These are phyloP conservation scores for Suillus decipiens DNA, from an alignment of 768 basidiomycete species.

Conservation along the genomic window DNA sequence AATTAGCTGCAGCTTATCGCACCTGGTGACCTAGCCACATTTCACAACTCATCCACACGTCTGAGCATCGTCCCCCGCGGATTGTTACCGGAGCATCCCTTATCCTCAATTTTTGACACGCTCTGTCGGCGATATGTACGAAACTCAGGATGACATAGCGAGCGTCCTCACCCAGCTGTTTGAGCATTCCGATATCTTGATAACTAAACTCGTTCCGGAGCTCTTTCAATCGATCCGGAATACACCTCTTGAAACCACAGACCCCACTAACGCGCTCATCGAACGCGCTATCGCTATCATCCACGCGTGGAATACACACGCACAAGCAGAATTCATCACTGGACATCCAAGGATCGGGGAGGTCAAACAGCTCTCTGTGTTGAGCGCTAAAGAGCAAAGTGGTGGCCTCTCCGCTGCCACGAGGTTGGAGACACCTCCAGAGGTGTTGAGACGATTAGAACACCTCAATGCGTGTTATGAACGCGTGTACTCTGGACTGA, in stretches of 20 bases:
- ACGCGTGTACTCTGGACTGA: constrained; percentile 65
- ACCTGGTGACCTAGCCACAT: constrained; percentile 5
- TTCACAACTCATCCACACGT: background rate
- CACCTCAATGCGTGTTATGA: constrained; percentile 84
- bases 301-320: constrained; percentile 49
- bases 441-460: constrained; percentile 68
- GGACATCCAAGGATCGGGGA: constrained; percentile 93
- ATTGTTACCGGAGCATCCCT: background rate
- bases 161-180: constrained; percentile 49
- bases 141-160: constrained; percentile 25
- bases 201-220: constrained; percentile 53
- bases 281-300: constrained; percentile 52
- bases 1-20: background rate
- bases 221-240: constrained; percentile 35
- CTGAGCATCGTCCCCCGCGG: background rate
- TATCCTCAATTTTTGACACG: background rate
- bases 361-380: constrained; percentile 66
- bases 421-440: constrained; percentile 61
- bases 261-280: constrained; percentile 45
- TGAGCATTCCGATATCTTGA: constrained; percentile 67
- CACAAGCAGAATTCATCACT: constrained; percentile 65
- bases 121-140: constrained; percentile 1
- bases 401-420: constrained; percentile 32
- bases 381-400: constrained; percentile 83
- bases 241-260: constrained; percentile 39